Percentiles rank a stretch among this genome's conserved stretches.
These are phyloP conservation scores for Aspergillus sp. DNA, from an alignment of 2,329 filamentous ascomycete genomes.

Conservation along the genomic window DNA sequence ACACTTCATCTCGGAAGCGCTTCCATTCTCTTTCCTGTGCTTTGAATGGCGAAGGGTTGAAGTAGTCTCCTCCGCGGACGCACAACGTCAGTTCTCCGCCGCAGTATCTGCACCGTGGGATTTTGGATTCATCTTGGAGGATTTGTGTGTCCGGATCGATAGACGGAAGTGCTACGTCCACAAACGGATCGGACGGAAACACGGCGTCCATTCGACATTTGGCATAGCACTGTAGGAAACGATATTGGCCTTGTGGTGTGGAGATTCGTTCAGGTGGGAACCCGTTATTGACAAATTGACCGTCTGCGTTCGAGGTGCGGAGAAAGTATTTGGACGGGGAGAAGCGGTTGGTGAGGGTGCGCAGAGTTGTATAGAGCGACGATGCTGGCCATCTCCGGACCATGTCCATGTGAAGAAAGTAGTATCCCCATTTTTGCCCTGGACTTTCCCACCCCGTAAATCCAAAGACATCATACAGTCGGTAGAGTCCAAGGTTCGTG, in stretches of 20 bases:
- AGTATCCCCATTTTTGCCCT: conserved; percentile 23
- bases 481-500: conserved; percentile 26
- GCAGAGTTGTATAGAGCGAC: conserved; percentile 7
- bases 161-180: conserved; percentile 17
- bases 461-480: conserved; percentile 21
- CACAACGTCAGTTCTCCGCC: conserved; percentile 18
- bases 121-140: conserved; percentile 10
- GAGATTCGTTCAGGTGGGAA: conserved; percentile 13
- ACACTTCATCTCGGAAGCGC: not conserved
- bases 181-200: conserved; percentile 14
- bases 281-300: conserved; percentile 18
- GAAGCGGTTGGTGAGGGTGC: conserved; percentile 1
- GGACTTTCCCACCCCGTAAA: conserved; percentile 15
- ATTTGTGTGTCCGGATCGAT: conserved; percentile 15
- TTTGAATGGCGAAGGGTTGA: conserved; percentile 16
- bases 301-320: conserved; percentile 24
- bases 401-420: conserved; percentile 19
- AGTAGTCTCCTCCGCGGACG: conserved; percentile 22
- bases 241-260: conserved; percentile 23
- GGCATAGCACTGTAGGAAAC: conserved; percentile 17
- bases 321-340: conserved; percentile 8
- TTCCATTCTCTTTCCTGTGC: conserved; percentile 13
- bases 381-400: conserved; percentile 14
- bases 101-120: conserved; percentile 18
- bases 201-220: conserved; percentile 21